Conservation (phyloP, 345 rosid species). For the Gossypium longicalyx region DNA sequence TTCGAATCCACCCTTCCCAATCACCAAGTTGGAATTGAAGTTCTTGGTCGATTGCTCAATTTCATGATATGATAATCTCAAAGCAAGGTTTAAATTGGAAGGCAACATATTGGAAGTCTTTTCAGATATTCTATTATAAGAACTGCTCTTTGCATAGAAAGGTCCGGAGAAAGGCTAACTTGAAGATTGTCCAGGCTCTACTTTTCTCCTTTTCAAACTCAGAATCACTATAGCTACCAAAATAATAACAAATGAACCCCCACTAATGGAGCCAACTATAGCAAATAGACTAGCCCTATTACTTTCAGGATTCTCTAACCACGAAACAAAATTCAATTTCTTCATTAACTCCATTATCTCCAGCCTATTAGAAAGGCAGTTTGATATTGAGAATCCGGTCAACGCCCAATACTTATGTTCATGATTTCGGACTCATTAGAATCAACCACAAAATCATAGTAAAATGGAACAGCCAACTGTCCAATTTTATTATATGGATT, state of each 20-base stretch:
- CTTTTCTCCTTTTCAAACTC: neutral
- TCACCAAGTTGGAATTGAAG: constrained; percentile 22
- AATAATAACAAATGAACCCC: neutral
- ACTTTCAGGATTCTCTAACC: neutral
- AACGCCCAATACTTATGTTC: neutral
- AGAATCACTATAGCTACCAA: neutral
- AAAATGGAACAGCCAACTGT: neutral
- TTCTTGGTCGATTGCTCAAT: constrained; percentile 9
- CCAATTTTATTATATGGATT: neutral
- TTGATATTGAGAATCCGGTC: neutral
- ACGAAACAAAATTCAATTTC: neutral
- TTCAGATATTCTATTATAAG: neutral
- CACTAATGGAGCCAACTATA: neutral
- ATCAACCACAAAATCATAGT: constrained; percentile 7
- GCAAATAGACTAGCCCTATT: neutral
- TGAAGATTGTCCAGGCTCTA: neutral
- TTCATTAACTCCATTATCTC: neutral
- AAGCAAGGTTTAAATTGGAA: neutral
- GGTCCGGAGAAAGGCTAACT: neutral
- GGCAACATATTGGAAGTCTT: neutral
- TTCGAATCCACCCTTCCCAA: neutral
- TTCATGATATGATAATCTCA: neutral
- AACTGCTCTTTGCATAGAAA: neutral
- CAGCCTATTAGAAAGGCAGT: neutral
- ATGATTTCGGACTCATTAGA: neutral